phyloP scores from a whole-genome alignment of 176 grass and related monocot genomes.

The Eleusine coracana region DNA sequence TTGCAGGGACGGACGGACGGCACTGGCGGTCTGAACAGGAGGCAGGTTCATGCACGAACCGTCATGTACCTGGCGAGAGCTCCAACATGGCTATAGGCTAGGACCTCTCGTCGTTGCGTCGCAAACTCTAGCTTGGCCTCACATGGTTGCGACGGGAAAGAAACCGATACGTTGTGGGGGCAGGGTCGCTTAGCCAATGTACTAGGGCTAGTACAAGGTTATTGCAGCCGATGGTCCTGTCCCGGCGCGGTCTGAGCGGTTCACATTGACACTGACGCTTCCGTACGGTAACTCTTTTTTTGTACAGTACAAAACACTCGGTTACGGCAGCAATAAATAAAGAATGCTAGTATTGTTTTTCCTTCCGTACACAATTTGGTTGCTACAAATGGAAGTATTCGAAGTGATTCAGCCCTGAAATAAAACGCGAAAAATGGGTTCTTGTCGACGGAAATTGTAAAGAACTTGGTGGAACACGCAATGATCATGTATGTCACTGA shows the following conservation, averaged over 20 bases:
- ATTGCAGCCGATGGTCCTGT: slow-evolving; percentile 10
- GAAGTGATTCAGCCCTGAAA: background rate
- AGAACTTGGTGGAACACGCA: background rate
- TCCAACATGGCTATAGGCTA: background rate
- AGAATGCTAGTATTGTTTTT: background rate
- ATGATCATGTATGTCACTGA: slow-evolving; percentile 4
- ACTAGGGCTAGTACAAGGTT: background rate
- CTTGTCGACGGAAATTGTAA: background rate
- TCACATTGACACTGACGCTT: background rate
- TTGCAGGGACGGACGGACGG: slow-evolving; percentile 25
- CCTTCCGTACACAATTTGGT: background rate
- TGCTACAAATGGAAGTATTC: background rate
- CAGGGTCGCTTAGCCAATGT: background rate
- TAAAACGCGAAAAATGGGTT: background rate
- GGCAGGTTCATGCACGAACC: slow-evolving; percentile 47
- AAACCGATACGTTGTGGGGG: background rate
- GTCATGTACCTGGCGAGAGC: background rate
- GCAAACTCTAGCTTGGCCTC: background rate
- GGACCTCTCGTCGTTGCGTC: slow-evolving; percentile 22
- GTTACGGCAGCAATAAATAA: background rate
- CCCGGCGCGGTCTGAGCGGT: background rate
- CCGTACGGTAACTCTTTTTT: background rate
- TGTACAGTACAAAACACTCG: too few relatives aligned
- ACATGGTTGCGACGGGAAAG: background rate
- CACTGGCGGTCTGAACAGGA: background rate